Conservation (phyloP, 768 basidiomycete genomes). For the Tulasnella sp. region DNA sequence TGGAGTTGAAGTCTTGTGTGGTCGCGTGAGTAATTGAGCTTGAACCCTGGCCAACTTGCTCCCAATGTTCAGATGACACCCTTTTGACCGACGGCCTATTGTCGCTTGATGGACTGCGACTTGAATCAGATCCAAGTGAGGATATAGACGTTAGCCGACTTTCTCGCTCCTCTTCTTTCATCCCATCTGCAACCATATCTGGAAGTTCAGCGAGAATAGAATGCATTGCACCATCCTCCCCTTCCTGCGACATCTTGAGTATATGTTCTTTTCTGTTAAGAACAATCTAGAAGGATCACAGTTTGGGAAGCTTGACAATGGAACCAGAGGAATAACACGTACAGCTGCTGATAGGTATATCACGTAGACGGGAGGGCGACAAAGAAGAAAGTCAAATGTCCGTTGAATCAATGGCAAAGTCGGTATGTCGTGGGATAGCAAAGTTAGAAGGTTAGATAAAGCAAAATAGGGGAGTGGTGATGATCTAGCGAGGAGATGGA, state of each 20-base stretch:
- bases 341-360: constrained; percentile 80
- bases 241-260: constrained; percentile 44
- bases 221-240: constrained; percentile 70
- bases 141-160: not conserved
- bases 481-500: constrained; percentile 30
- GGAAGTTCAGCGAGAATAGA: constrained; percentile 37
- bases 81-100: too few species aligned
- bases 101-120: not conserved
- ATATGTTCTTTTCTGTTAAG: constrained; percentile 60
- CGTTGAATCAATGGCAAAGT: constrained; percentile 82
- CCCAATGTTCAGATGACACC: too few species aligned
- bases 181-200: constrained; percentile 16
- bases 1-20: not conserved
- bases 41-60: too few species aligned
- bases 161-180: constrained; percentile 1
- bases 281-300: constrained; percentile 40
- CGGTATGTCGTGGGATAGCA: constrained; percentile 87
- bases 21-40: too few species aligned
- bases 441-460: constrained; percentile 75
- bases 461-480: constrained; percentile 81
- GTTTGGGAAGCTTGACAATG: not conserved
- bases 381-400: constrained; percentile 79
- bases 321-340: constrained; percentile 24
- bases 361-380: constrained; percentile 52
- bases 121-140: not conserved